A percentile compares a stretch with the other conserved stretches of the same genome.
Evolutionary conservation across 1,284 basidiomycete genomes (phyloP).

Genomic region (Lignosus rhinocerotis): DNA sequence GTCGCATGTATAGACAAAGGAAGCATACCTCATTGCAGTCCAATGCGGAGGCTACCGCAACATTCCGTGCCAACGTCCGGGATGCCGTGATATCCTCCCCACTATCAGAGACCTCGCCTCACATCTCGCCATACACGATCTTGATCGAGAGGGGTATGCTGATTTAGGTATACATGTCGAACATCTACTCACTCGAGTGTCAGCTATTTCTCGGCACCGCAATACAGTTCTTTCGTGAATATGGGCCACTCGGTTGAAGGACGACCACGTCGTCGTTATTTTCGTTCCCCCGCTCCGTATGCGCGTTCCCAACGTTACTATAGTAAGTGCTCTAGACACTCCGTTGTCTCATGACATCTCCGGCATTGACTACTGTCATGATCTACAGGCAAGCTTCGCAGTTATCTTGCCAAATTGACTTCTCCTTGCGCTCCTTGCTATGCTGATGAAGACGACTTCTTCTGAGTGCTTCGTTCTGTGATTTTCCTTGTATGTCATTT

Average conservation of each 20-base stretch:
- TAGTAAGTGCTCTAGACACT: constrained; percentile 7
- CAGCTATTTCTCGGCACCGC: constrained; percentile 5
- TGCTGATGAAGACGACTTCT: constrained; percentile 10
- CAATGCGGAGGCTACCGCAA: constrained; percentile 29
- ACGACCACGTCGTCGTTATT: constrained; percentile 6
- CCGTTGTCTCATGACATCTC: neutral
- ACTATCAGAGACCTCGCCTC: constrained; percentile 50
- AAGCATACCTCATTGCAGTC: constrained; percentile 43
- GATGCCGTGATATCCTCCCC: constrained; percentile 49
- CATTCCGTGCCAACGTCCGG: constrained; percentile 50
- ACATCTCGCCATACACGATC: constrained; percentile 63
- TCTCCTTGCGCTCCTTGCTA: constrained; percentile 7
- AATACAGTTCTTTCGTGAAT: constrained; percentile 18
- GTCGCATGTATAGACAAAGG: constrained; percentile 36
- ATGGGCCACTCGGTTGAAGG: constrained; percentile 18
- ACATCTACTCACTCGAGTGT: neutral
- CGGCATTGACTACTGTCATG: too few species aligned
- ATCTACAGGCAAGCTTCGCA: constrained; percentile 17
- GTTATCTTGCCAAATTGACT: constrained; percentile 13
- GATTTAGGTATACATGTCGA: neutral
- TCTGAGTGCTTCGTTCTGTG: neutral
- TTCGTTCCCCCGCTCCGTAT: constrained; percentile 18
- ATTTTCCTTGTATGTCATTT: neutral
- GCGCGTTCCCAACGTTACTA: constrained; percentile 1
- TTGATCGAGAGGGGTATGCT: constrained; percentile 25